Evolutionary conservation across 352 stramenopile species (phyloP).

Genomic region (Pythium utonaiense): DNA sequence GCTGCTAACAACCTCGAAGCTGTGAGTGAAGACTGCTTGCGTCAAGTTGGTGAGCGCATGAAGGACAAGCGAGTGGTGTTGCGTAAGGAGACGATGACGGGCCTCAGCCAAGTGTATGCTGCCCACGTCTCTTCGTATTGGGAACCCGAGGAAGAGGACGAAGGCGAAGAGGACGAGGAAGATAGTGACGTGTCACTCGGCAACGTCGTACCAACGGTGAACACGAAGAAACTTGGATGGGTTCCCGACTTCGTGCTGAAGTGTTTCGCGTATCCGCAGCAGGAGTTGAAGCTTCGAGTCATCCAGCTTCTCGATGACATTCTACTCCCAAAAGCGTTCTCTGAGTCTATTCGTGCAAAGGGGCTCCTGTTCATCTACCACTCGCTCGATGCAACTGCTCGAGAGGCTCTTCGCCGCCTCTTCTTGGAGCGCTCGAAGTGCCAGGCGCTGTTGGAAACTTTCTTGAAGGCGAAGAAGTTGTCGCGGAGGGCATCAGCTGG

Average conservation of each 20-base stretch:
- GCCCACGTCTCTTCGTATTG: slow-evolving; percentile 63
- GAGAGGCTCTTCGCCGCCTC: slow-evolving; percentile 70
- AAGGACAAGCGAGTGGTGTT: slow-evolving; percentile 83
- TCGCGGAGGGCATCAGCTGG: slow-evolving; percentile 28
- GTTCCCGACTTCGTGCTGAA: slow-evolving; percentile 83
- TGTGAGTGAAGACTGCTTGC: slow-evolving; percentile 64
- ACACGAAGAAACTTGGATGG: slow-evolving; percentile 74
- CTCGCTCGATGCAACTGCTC: slow-evolving; percentile 50
- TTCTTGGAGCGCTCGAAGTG: slow-evolving; percentile 64
- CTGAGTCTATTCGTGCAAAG: slow-evolving; percentile 50
- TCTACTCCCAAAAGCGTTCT: slow-evolving; percentile 63
- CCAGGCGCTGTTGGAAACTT: slow-evolving; percentile 25
- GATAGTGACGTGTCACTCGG: slow-evolving; percentile 25
- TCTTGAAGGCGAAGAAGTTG: slow-evolving; percentile 46
- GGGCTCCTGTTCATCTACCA: slow-evolving; percentile 74
- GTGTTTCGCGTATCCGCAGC: slow-evolving; percentile 80
- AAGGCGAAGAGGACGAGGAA: slow-evolving; percentile 16
- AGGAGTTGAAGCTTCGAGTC: slow-evolving; percentile 80
- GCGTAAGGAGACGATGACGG: slow-evolving; percentile 87
- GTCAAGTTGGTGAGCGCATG: slow-evolving; percentile 79
- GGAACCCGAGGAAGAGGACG: slow-evolving; percentile 27
- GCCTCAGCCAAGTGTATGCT: slow-evolving; percentile 77
- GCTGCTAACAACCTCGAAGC: slow-evolving; percentile 63
- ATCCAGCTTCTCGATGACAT: slow-evolving; percentile 85
- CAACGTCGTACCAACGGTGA: slow-evolving; percentile 27